Conservation (phyloP, 2,329 filamentous ascomycete genomes). For the Aspergillus novofumigatus region DNA sequence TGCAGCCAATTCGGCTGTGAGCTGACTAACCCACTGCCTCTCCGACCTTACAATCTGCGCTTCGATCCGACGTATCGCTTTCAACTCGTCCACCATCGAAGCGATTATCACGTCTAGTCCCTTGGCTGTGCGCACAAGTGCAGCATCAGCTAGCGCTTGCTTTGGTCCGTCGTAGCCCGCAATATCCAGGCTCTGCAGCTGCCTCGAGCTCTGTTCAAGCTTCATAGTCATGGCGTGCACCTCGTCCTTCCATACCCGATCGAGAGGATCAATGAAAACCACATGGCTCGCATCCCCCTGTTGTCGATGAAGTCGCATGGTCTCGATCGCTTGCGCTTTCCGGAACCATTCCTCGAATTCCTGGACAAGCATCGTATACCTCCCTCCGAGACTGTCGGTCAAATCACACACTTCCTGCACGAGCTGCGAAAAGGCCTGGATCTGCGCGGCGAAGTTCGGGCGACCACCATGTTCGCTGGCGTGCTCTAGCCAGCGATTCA, state of each 20-base stretch:
- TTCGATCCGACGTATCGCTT: constrained; percentile 33
- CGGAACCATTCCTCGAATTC: constrained; percentile 37
- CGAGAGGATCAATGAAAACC: constrained; percentile 34
- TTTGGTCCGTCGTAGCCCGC: constrained; percentile 25
- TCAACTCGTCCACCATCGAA: constrained; percentile 37
- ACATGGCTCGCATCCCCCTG: constrained; percentile 8
- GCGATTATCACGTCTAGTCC: constrained; percentile 27
- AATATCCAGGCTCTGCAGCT: constrained; percentile 36
- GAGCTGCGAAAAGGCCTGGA: constrained; percentile 37
- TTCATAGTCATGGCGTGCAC: constrained; percentile 26
- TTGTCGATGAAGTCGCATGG: constrained; percentile 10
- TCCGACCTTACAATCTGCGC: constrained; percentile 32
- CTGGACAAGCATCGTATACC: constrained; percentile 27
- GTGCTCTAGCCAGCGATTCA: constrained; percentile 32
- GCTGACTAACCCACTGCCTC: constrained; percentile 27
- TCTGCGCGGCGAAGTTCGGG: constrained; percentile 32
- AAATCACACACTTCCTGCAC: constrained; percentile 36
- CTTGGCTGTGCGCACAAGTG: constrained; percentile 27
- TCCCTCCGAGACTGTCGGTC: constrained; percentile 20
- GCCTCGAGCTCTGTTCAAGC: constrained; percentile 32
- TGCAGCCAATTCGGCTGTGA: constrained; percentile 23
- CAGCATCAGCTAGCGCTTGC: constrained; percentile 22
- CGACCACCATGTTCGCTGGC: constrained; percentile 22
- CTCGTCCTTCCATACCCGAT: constrained; percentile 32
- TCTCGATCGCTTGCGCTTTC: constrained; percentile 23